Evolutionary conservation across 2,329 filamentous ascomycete genomes (phyloP), one percentile per base, ranked within the genome.

Genomic region (Paracoccidioides lutzii): DNA sequence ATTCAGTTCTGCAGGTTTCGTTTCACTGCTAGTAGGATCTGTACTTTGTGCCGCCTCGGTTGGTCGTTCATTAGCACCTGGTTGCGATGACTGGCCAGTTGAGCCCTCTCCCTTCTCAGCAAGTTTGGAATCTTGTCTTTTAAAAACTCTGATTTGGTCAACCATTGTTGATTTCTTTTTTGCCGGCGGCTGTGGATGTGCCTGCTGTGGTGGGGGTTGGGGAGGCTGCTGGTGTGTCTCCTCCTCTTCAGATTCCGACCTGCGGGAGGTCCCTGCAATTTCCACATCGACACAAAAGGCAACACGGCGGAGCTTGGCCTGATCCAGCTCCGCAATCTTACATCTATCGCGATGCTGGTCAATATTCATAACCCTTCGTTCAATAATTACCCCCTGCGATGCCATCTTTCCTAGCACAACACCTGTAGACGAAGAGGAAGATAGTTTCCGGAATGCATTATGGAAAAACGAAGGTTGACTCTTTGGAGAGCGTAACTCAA

Each of bases 241-340:
- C n/a, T 77, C 72, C 14, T 74, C 72, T 8, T 78, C 69, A 14
- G 76, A 76, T 3, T 93, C 87, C 12, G 76, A 72, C 62, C 94
- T 93, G 62, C 82, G 84, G 30, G 90, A 88, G 66, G 88, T 83
- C 0, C 90, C 88, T 3, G 91, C 91, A 65, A 98, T 95, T 69
- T 98, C 93, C 4, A 98, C 90, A 66, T 98, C 93, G 2, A 98
- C 93, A 63, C 88, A 95, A 66, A 98, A 98, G 0, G 91, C 87
- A 0, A 98, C 93, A 54, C 90, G 82, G 54, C 89, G 81, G 58
- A 98, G 71, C 68, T 93, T 95, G 51, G 82, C 81, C 64, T 85
- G 82, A 61, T 90, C 84, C 49, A 98, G 76, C 61, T 95, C 90
- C 4, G 81, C 75, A 35, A 97, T 82, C 30, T 81, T 78, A 68